phyloP scores from a whole-genome alignment of 176 grass and related monocot genomes.

The Tillandsia fasciculata region DNA sequence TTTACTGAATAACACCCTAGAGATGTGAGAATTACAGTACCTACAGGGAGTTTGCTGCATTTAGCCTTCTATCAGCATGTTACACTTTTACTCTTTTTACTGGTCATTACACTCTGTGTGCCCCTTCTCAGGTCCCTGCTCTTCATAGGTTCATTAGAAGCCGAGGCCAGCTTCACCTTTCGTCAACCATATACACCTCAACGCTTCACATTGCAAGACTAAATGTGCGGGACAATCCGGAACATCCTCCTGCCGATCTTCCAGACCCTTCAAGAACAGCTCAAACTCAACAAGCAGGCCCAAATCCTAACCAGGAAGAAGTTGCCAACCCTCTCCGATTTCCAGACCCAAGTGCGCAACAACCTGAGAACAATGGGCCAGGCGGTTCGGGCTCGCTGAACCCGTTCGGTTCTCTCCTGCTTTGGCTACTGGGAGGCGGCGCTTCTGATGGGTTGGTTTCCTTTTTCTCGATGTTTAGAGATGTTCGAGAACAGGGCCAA shows the following conservation, averaged over 20 bases:
- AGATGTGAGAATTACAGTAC: background rate
- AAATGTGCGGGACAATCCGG: slow-evolving; percentile 51
- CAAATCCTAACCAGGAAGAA: background rate
- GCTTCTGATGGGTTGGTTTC: slow-evolving; percentile 88
- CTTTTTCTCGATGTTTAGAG: slow-evolving; percentile 89
- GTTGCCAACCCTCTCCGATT: slow-evolving; percentile 18
- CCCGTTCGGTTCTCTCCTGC: slow-evolving; percentile 12
- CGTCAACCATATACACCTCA: slow-evolving; percentile 82
- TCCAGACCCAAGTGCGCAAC: slow-evolving; percentile 33
- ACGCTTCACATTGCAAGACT: slow-evolving; percentile 90
- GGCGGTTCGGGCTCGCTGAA: slow-evolving; percentile 20
- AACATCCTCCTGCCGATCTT: slow-evolving; percentile 18
- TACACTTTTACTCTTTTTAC: background rate
- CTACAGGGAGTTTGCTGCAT: background rate
- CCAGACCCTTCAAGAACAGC: slow-evolving; percentile 23
- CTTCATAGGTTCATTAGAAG: slow-evolving; percentile 91
- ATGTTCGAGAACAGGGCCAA: slow-evolving; percentile 64
- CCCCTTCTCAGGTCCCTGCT: slow-evolving; percentile 66
- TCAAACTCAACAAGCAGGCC: slow-evolving; percentile 30
- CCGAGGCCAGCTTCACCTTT: slow-evolving; percentile 63
- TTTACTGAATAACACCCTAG: no score
- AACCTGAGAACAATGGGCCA: slow-evolving; percentile 28
- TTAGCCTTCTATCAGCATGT: background rate
- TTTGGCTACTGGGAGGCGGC: slow-evolving; percentile 70
- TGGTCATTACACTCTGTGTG: no score